Percentiles rank a stretch among this genome's conserved stretches.
These are phyloP conservation scores for Collybia nuda DNA, from an alignment of 768 basidiomycete genomes.

Conservation along the genomic window DNA sequence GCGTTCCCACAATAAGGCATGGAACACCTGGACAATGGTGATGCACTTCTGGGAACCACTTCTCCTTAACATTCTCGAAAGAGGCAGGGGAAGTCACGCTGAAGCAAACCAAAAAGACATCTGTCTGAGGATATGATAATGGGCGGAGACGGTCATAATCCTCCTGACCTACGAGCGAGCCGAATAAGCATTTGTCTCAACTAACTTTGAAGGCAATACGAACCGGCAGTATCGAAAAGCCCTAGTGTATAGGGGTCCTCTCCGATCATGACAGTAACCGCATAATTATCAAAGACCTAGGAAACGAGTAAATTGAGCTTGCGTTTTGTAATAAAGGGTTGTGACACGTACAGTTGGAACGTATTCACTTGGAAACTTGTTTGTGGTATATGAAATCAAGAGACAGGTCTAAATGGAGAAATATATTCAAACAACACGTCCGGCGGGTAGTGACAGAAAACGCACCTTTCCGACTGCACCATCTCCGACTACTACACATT, in stretches of 20 bases:
- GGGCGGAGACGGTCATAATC: slow-evolving; percentile 99
- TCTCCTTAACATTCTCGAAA: slow-evolving; percentile 99
- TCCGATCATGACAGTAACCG: slow-evolving; percentile 99
- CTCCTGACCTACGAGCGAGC: slow-evolving; percentile 76
- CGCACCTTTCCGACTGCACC: slow-evolving; percentile 97
- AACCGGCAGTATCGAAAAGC: slow-evolving; percentile 97
- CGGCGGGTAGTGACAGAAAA: slow-evolving; percentile 13
- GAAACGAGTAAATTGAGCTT: slow-evolving; percentile 15
- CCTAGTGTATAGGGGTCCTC: slow-evolving; percentile 99
- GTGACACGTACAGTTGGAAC: slow-evolving; percentile 84
- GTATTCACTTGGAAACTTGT: slow-evolving; percentile 99
- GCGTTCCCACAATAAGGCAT: slow-evolving; percentile 98
- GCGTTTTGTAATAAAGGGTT: slow-evolving; percentile 19
- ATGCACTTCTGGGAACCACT: slow-evolving; percentile 99
- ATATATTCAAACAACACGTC: slow-evolving; percentile 2
- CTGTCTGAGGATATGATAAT: slow-evolving; percentile 98
- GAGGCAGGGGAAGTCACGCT: slow-evolving; percentile 98
- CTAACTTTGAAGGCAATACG: slow-evolving; percentile 29
- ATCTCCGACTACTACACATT: slow-evolving; percentile 97
- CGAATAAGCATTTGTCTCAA: slow-evolving; percentile 6
- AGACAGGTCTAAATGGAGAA: slow-evolving; percentile 78
- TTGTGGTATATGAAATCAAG: slow-evolving; percentile 95
- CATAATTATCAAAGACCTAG: slow-evolving; percentile 95
- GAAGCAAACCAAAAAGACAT: slow-evolving; percentile 99
- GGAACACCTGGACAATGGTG: slow-evolving; percentile 99